Conservation (phyloP, 208 protist genomes). For the Crithidia expoeki region DNA sequence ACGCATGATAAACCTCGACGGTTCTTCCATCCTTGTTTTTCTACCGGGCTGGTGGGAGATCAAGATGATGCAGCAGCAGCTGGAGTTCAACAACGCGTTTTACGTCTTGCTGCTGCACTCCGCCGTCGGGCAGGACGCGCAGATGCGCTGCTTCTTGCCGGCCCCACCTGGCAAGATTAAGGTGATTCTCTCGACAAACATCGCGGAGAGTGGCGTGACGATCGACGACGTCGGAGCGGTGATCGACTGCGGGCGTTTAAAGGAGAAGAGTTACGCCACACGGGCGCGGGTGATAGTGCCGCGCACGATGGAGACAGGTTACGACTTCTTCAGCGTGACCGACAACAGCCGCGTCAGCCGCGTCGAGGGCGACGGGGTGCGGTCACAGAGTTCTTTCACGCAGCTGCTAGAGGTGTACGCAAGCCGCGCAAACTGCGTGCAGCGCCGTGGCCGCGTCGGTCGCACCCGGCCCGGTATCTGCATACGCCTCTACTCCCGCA, state of each 20-base stretch:
- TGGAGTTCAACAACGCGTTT: constrained; percentile 73
- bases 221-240: constrained; percentile 99
- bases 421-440: constrained; percentile 90
- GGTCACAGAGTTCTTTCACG: constrained; percentile 26
- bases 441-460: constrained; percentile 94
- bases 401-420: constrained; percentile 84
- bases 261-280: constrained; percentile 95
- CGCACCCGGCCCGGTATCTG: constrained; percentile 93
- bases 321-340: constrained; percentile 22
- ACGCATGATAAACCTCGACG: constrained; percentile 67
- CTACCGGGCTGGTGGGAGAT: constrained; percentile 95
- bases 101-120: constrained; percentile 90
- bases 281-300: constrained; percentile 31
- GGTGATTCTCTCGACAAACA: constrained; percentile 99
- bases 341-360: constrained; percentile 5
- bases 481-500: constrained; percentile 92
- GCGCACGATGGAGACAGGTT: constrained; percentile 41
- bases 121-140: constrained; percentile 95
- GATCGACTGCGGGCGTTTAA: constrained; percentile 95
- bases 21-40: constrained; percentile 91
- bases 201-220: constrained; percentile 99
- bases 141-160: constrained; percentile 97
- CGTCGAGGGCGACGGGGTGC: not conserved
- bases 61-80: constrained; percentile 60
- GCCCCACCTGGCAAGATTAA: constrained; percentile 91